Conservation (phyloP, 352 stramenopile genomes). For the Phytophthora foliorum region DNA sequence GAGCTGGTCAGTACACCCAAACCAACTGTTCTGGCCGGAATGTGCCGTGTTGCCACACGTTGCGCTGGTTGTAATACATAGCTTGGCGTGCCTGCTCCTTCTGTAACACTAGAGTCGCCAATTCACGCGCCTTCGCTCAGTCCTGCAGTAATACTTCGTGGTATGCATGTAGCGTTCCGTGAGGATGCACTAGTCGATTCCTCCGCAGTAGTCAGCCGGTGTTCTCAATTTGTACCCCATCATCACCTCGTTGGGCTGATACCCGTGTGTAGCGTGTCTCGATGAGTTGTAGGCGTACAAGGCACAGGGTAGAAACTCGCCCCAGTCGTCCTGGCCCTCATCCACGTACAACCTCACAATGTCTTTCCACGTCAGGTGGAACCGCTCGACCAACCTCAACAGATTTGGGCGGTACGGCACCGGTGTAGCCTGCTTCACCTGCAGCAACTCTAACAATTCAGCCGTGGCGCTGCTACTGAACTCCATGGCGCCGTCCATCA, state of each 20-base stretch:
- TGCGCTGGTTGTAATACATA: not conserved
- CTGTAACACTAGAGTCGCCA: not conserved
- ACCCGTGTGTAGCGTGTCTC: not conserved
- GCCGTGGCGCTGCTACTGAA: not conserved
- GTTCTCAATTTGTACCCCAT: not conserved
- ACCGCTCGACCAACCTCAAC: not conserved
- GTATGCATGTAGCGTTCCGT: too few species aligned
- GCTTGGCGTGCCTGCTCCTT: not conserved
- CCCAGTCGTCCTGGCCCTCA: not conserved
- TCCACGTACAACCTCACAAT: not conserved
- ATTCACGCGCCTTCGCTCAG: too few species aligned
- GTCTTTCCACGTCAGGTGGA: not conserved
- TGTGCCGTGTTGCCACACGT: not conserved
- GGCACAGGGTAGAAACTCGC: not conserved
- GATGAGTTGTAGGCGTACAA: not conserved
- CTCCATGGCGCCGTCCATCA: not conserved
- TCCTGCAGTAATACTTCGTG: too few species aligned
- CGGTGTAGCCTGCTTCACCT: not conserved
- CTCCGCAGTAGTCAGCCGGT: not conserved
- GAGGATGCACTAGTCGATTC: too few species aligned
- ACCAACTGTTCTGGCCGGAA: not conserved
- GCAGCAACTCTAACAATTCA: not conserved
- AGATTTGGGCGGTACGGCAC: not conserved
- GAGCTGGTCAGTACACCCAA: not conserved
- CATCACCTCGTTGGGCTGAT: not conserved